Evolutionary conservation across 345 rosid species (phyloP), one percentile per base, ranked within the genome.

Genomic region (Toxicodendron radicans): DNA sequence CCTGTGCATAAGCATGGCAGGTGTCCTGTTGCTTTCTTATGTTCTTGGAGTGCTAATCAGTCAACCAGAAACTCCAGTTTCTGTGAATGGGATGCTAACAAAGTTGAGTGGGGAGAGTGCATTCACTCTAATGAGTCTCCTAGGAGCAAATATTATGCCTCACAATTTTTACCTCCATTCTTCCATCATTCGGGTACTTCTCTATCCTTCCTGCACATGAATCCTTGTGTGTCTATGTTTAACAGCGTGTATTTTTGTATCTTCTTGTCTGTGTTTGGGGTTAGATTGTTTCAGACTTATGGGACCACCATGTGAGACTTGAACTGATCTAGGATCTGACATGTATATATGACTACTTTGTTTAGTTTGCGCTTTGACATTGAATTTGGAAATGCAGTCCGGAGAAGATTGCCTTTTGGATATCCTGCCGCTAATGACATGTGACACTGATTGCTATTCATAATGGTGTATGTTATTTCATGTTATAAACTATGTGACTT

Each of bases 81-180:
- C 94, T 52, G 78, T 78, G 81, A 88, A 76, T 76, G 92, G 89
- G 76, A 67, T 83, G 76, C 80, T 78, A 58, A 75, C 86, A 68
- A 88, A 86, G 78, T 83, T 95, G 60, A 85, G 82, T 66, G 95
- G 87, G 78, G 99, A 92, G 73, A 91, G 91, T 76, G 81, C 85
- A 51, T 92, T 90, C 68, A 84, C 89, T 64, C 64, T 96, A 76
- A 96, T 93, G 97, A 87, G 97, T 87, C 97, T 96, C 74, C 98
- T 96, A 85, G 99, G 99, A 86, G 95, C 99, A 23, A 93, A 82
- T 82, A 85, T 96, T 57, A 85, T 86, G 90, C 99, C 99, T 82
- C 98, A 93, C 85, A 93, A 90, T 80, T 92, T 96, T 87, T 96
- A 92, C 79, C 89, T 96, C 69, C 97, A 96, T 87, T 96, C 99